Percentiles rank a stretch among this genome's conserved stretches.
phyloP scores from a whole-genome alignment of 2,329 filamentous ascomycete species.

The Endocalyx cinctus region DNA sequence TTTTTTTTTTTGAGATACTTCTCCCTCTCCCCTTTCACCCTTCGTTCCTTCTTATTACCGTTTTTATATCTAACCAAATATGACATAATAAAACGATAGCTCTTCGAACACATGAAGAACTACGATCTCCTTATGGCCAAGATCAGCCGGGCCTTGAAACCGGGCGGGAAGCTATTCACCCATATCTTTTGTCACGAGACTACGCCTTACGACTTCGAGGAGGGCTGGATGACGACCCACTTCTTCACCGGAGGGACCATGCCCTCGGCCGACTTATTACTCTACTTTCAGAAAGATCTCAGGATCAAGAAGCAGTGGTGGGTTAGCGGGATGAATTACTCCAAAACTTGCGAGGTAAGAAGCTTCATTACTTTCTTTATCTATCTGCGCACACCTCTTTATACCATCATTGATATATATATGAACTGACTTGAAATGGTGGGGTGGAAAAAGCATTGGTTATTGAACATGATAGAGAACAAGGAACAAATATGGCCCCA shows the following conservation, averaged over 20 bases:
- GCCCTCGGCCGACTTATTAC: constrained; percentile 61
- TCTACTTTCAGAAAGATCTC: constrained; percentile 63
- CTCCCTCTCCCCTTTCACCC: no score
- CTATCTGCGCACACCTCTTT: no score
- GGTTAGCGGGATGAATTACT: constrained; percentile 65
- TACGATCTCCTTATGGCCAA: constrained; percentile 65
- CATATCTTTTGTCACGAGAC: constrained; percentile 63
- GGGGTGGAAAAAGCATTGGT: constrained; percentile 48
- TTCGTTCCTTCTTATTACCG: no score
- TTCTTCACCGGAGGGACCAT: constrained; percentile 73
- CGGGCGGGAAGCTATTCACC: constrained; percentile 63
- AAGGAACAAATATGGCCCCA: constrained; percentile 60
- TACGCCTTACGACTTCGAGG: constrained; percentile 66
- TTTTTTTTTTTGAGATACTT: no score
- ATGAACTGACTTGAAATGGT: not conserved
- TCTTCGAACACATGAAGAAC: constrained; percentile 77
- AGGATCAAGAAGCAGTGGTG: constrained; percentile 62
- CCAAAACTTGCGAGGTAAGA: constrained; percentile 61
- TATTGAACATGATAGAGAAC: constrained; percentile 53
- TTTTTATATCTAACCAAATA: no score
- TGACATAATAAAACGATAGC: no score
- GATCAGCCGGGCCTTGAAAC: constrained; percentile 53
- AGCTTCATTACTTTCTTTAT: not conserved
- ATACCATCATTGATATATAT: not conserved
- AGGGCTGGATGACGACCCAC: constrained; percentile 69